Percentiles rank a stretch among this genome's conserved stretches.
Evolutionary conservation across 2,329 filamentous ascomycete genomes (phyloP).

Genomic region (Huntiella omanensis): DNA sequence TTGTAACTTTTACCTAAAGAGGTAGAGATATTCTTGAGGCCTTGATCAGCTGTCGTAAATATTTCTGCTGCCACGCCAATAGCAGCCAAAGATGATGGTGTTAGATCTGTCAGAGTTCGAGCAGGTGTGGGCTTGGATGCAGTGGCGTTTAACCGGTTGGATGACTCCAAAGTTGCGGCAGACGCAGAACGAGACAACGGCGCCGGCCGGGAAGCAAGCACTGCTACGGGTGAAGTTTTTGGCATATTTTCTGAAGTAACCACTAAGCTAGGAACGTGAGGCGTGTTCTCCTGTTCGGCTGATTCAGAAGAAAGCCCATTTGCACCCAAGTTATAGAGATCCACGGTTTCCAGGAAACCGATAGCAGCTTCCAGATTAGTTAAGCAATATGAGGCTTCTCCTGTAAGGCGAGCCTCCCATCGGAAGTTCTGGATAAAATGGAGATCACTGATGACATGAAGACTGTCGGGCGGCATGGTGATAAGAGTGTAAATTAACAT

Average conservation of each 20-base stretch:
- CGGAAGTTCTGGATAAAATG: slow-evolving; percentile 87
- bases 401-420: slow-evolving; percentile 68
- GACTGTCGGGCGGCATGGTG: slow-evolving; percentile 65
- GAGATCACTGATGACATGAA: slow-evolving; percentile 87
- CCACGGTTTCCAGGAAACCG: slow-evolving; percentile 86
- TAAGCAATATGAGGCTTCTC: slow-evolving; percentile 87
- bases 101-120: slow-evolving; percentile 63
- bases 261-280: slow-evolving; percentile 27
- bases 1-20: slow-evolving; percentile 86
- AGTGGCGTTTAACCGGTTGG: slow-evolving; percentile 24
- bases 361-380: slow-evolving; percentile 92
- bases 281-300: slow-evolving; percentile 28
- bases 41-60: slow-evolving; percentile 75
- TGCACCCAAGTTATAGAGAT: slow-evolving; percentile 68
- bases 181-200: background rate
- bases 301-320: slow-evolving; percentile 37
- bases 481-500: slow-evolving; percentile 94
- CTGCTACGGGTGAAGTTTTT: background rate
- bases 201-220: background rate
- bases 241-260: slow-evolving; percentile 16
- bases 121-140: too few species aligned
- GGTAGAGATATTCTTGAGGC: slow-evolving; percentile 77
- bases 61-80: slow-evolving; percentile 70
- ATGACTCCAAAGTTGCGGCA: background rate
- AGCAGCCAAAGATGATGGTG: slow-evolving; percentile 66